Percentiles rank a stretch among this genome's conserved stretches.
Evolutionary conservation across 148 eudicot species (phyloP).

Genomic region (Gaultheria prostrata): DNA sequence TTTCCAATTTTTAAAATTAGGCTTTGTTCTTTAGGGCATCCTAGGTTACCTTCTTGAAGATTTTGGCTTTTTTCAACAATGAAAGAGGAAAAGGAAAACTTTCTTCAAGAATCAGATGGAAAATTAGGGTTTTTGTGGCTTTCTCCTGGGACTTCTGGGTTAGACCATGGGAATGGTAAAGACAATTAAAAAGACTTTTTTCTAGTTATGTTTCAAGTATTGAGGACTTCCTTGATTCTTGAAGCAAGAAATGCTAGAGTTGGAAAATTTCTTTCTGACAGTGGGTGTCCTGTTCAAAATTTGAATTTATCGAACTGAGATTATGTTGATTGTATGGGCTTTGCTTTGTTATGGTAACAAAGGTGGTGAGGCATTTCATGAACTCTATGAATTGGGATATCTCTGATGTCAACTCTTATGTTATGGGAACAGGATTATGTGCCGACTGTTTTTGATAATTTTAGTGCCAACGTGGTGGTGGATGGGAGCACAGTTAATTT

Average conservation of each 20-base stretch:
- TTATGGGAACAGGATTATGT: constrained; percentile 35
- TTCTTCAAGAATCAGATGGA: not conserved
- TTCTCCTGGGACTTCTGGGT: not conserved
- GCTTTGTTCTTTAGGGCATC: not conserved
- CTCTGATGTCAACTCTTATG: not conserved
- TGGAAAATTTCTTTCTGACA: not conserved
- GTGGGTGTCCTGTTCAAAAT: not conserved
- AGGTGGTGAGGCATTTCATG: not conserved
- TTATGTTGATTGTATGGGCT: not conserved
- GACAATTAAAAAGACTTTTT: not conserved
- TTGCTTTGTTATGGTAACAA: not conserved
- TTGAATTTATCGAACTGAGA: not conserved
- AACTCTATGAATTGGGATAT: not conserved
- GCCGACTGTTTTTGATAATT: constrained; percentile 36
- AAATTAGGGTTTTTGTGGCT: not conserved
- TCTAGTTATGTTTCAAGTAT: not conserved
- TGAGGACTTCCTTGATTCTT: not conserved
- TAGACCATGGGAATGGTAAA: not conserved
- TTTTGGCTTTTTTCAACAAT: not conserved
- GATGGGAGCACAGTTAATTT: constrained; percentile 48
- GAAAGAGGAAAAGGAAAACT: not conserved
- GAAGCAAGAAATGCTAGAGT: not conserved
- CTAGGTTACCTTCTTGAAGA: not conserved
- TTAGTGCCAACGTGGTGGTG: constrained; percentile 34
- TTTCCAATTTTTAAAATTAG: not conserved